Percentiles rank a stretch among this genome's conserved stretches.
Evolutionary conservation across 2,329 filamentous ascomycete species (phyloP).

Genomic region (Botrytis elliptica): DNA sequence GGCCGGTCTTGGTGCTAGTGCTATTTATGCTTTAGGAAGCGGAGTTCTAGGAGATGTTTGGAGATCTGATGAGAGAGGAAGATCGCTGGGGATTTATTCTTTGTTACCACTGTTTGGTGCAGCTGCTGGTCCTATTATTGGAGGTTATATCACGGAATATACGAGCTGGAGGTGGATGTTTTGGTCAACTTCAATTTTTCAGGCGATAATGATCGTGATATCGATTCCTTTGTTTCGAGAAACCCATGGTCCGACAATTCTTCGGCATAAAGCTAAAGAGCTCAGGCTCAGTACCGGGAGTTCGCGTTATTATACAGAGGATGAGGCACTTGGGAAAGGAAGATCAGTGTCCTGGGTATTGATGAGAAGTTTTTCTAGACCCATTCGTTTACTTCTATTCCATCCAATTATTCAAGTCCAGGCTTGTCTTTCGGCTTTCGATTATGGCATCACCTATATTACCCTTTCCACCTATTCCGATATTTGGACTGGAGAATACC

Average conservation of each 20-base stretch:
- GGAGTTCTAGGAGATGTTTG: conserved; percentile 48
- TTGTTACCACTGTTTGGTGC: conserved; percentile 38
- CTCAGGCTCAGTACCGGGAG: neutral
- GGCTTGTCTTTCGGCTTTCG: neutral
- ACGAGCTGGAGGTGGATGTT: conserved; percentile 55
- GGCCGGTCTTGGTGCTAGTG: conserved; percentile 50
- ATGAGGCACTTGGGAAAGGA: conserved; percentile 30
- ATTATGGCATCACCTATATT: neutral
- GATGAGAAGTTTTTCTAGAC: conserved; percentile 27
- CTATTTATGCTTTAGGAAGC: conserved; percentile 47
- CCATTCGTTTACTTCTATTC: neutral
- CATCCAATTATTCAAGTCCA: neutral
- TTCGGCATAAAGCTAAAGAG: conserved; percentile 36
- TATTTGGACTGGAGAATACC: neutral
- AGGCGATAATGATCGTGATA: conserved; percentile 43
- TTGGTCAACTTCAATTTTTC: conserved; percentile 49
- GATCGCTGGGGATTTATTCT: conserved; percentile 41
- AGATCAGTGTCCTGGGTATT: neutral
- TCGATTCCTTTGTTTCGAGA: conserved; percentile 47
- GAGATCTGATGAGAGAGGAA: conserved; percentile 48
- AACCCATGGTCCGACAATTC: conserved; percentile 50
- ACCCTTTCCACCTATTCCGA: neutral
- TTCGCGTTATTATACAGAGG: conserved; percentile 34
- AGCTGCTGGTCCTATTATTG: conserved; percentile 46
- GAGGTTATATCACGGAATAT: conserved; percentile 49